phyloP scores from a whole-genome alignment of 129 eudicot genomes.

The Ambrosia artemisiifolia region DNA sequence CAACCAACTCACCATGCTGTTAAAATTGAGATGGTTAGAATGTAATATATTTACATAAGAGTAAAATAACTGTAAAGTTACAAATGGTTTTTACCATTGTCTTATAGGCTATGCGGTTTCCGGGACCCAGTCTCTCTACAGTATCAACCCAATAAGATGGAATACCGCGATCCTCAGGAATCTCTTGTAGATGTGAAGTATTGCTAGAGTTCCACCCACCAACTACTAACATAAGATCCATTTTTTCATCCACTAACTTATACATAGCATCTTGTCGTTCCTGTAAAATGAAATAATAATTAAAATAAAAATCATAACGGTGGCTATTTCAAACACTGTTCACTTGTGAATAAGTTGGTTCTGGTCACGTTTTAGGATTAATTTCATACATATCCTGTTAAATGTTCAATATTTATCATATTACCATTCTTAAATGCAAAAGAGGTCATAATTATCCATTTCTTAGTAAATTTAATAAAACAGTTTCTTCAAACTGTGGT shows the following conservation, averaged over 20 bases:
- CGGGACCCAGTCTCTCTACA: slow-evolving; percentile 84
- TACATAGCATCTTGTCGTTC: slow-evolving; percentile 98
- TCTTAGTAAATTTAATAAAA: not conserved
- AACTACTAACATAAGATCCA: slow-evolving; percentile 77
- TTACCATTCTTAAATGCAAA: not conserved
- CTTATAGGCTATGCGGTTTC: slow-evolving; percentile 65
- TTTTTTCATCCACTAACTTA: slow-evolving; percentile 65
- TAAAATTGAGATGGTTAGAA: not conserved
- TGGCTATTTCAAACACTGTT: not conserved
- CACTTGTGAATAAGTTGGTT: not conserved
- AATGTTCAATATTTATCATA: not conserved
- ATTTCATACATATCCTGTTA: not conserved
- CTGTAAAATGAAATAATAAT: slow-evolving; percentile 22
- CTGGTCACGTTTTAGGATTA: not conserved
- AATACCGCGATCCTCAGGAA: slow-evolving; percentile 88
- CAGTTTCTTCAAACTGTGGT: not conserved
- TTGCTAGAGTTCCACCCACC: slow-evolving; percentile 98
- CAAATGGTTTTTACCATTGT: slow-evolving; percentile 44
- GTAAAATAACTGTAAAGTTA: not conserved
- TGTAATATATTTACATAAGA: not conserved
- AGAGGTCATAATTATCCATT: not conserved
- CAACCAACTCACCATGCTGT: slow-evolving; percentile 92
- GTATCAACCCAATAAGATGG: slow-evolving; percentile 92
- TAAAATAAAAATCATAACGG: not conserved
- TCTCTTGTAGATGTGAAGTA: slow-evolving; percentile 91